Base-by-base conservation (phyloP, 371 early-diverging fungal genomes). In the Zopfochytrium polystomum region DNA sequence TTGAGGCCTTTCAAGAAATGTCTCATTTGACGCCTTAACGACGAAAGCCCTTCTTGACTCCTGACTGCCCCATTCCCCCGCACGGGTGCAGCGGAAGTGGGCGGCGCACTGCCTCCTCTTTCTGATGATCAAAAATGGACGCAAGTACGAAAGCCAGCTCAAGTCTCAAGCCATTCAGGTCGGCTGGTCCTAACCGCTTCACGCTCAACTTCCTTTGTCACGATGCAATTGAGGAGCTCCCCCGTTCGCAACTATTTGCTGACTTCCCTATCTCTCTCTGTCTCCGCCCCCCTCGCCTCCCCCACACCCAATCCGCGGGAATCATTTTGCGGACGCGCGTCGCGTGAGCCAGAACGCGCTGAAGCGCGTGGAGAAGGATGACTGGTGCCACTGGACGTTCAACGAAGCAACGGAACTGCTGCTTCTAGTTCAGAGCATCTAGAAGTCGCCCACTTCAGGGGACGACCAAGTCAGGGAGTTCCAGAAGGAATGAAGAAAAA, bases 11-110 rank as follows among this genome's bases (percentile, higher is more conserved):
- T 32, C 11, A 52, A 11, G n/a, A 13, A 51, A 13, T 31, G 29
- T 11, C 9, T 52, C 38, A 7, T 31, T 38, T 43, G 5, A 52
- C 27, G 11, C 7, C 29, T 35, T 7, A 18, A 18, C 18, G 11
- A 33, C 34, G 2, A 13, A 44, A 23, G 52, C 25, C 18, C 27
- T 43, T 9, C 46, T 26, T 42, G 20, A 23, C 27, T 9, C 22
- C 0, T 11, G 9, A 7, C 30, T 32, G 6, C 35, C 15, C 9
- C n/a, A 31, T 33, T 15, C 47, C 48, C 11, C 0, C 30, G 18
- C 2, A 29, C 26, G 13, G 1, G 15, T 49, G 0, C 15, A 66
- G 66, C n/a, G 66, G n/a, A 66, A 61, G 46, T 66, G 66, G 66
- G 55, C 66, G 1, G 44, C 55, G 11, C 66, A 66, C 31, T 55